Evolutionary conservation across 768 basidiomycete species (phyloP), one percentile per base, ranked within the genome.

Genomic region (Psilocybe sp.): DNA sequence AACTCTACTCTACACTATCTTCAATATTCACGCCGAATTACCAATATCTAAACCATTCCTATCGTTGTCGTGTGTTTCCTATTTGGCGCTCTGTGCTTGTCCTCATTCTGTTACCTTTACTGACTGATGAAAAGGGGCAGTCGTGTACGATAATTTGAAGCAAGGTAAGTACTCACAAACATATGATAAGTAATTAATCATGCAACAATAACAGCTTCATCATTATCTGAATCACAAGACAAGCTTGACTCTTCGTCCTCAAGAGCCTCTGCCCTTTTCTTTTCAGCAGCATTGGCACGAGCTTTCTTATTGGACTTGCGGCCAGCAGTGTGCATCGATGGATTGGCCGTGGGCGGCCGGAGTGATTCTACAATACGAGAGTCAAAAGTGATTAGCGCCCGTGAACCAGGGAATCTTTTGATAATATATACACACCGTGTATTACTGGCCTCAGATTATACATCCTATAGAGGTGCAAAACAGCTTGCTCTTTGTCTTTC

Each of bases 401-500:
- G 33, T 8, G 3, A 51, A 44, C 23, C 7, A 7, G 7, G 23
- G 23, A 7, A 28, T 28, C 23, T 28, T 28, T 3, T 28, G 11
- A 39, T 32, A 16, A 40, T 39, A 60, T 58, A 37, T 55, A 64
- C 70, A 45, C 49, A 80, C 79, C 82, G 53, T 83, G 68, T 8
- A 76, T 79, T 18, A 91, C 85, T 13, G 82, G 78, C 38, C 83
- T 69, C 4, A 95, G 64, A 40, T 71, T 74, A 58, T 97, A 96
- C 28, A 89, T 84, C 50, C 92, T 66, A 62, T 91, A 84, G 40
- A 96, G 61, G 53, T 95, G 83, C 49, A 97, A 77, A 5, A 97
- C 93, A 1, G 93, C 94, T 63, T 95, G 94, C 64, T 96, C 94
- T 69, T 94, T 90, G 66, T 89, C 90, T 64, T 93, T 92, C 2